Evolutionary conservation across 2,329 filamentous ascomycete species (phyloP).

Genomic region (Fusarium sp.): DNA sequence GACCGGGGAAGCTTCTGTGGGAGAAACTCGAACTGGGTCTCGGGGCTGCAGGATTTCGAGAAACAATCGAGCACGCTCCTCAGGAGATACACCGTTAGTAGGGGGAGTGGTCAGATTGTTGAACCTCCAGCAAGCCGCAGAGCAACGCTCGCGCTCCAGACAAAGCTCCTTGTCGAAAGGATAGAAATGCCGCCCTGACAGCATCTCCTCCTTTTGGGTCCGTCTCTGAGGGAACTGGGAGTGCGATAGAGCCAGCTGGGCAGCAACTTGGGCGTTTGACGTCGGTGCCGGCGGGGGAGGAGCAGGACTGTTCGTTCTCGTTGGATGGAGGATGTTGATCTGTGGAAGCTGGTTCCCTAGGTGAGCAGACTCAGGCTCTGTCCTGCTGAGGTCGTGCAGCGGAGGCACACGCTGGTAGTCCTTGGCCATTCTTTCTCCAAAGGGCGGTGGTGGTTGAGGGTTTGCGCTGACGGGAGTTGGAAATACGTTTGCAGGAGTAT

Average conservation of each 20-base stretch:
- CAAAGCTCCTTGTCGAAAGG: conserved; percentile 82
- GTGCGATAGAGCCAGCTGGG: conserved; percentile 69
- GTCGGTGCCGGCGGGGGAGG: conserved; percentile 52
- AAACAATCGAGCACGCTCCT: conserved; percentile 77
- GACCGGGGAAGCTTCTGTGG: conserved; percentile 62
- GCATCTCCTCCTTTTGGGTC: conserved; percentile 92
- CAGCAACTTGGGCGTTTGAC: conserved; percentile 64
- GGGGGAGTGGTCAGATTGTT: conserved; percentile 83
- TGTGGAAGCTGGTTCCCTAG: conserved; percentile 65
- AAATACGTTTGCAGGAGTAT: conserved; percentile 65
- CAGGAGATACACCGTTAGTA: conserved; percentile 74
- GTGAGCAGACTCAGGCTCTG: conserved; percentile 65
- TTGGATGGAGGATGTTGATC: conserved; percentile 66
- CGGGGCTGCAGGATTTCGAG: conserved; percentile 76
- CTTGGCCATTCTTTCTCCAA: conserved; percentile 63
- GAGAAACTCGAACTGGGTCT: conserved; percentile 66
- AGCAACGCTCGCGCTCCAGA: conserved; percentile 86
- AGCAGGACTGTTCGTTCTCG: conserved; percentile 60
- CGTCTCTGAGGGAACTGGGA: conserved; percentile 60
- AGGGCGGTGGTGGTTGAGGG: conserved; percentile 55
- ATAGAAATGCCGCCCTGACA: conserved; percentile 80
- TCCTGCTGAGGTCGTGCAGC: conserved; percentile 67
- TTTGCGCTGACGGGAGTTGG: conserved; percentile 72
- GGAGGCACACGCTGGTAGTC: conserved; percentile 71
- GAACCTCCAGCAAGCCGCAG: conserved; percentile 83